Evolutionary conservation across 2,329 filamentous ascomycete genomes (phyloP).

Genomic region (Pseudomassariella vexata): DNA sequence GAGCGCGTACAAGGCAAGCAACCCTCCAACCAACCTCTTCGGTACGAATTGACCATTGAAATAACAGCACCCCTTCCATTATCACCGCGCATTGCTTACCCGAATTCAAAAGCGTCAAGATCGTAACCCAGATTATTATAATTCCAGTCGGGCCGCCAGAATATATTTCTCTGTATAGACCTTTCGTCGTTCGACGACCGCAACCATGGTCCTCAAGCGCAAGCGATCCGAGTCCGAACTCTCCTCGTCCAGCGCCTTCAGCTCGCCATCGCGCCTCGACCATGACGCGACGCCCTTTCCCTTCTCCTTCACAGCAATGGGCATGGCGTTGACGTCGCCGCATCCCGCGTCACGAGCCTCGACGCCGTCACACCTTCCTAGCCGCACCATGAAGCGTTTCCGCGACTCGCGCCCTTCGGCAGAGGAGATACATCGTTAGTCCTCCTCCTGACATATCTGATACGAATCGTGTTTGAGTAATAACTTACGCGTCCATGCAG

Average conservation of each 20-base stretch:
- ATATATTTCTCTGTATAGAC: too few relatives aligned
- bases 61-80: too few relatives aligned
- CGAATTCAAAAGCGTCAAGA: too few relatives aligned
- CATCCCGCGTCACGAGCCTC: conserved; percentile 22
- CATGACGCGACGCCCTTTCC: too few relatives aligned
- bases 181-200: too few relatives aligned
- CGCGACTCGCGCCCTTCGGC: conserved; percentile 55
- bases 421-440: conserved; percentile 48
- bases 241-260: conserved; percentile 38
- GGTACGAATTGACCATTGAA: too few relatives aligned
- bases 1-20: too few relatives aligned
- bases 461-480: neutral
- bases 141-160: too few relatives aligned
- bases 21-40: too few relatives aligned
- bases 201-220: conserved; percentile 43
- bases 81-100: too few relatives aligned
- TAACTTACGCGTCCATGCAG: conserved; percentile 32
- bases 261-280: conserved; percentile 28
- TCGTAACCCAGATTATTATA: too few relatives aligned
- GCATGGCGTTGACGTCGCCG: conserved; percentile 24
- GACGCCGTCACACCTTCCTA: conserved; percentile 40
- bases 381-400: conserved; percentile 56
- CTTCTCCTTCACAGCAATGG: conserved; percentile 26
- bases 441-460: conserved; percentile 7
- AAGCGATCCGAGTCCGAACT: conserved; percentile 58